Base-by-base conservation (phyloP, 106 monocot genomes). In the Dioscorea dumetorum region DNA sequence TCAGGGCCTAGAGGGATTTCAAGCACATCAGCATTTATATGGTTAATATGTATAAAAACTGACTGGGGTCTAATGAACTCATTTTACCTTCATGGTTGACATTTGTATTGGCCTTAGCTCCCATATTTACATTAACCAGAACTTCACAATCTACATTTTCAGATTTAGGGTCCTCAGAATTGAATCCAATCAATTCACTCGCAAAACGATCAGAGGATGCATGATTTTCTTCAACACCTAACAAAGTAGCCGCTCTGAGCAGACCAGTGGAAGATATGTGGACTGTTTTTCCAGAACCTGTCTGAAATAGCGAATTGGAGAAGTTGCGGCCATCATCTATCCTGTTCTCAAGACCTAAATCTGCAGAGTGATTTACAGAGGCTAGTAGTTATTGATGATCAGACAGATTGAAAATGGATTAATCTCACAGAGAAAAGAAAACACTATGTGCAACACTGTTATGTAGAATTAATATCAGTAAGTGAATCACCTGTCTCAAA, bases 181-280 rank as follows among this genome's bases (percentile, higher is more conserved):
- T 65, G 24, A 34, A 9, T 7, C 76, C 65, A 69, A 71, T 49
- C 12, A 48, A 60, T 52, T 62, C 32, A 57, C 15, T 73, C 57
- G 24, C 33, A 71, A 60, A 41, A 22, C 72, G 63, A 58, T 33
- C 34, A 50, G 64, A 62, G 12, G 48, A 69, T 70, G 33, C 71
- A n/a, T 67, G 50, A 70, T 74, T 62, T 19, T 50, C 71, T 48
- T 84, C 74, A 76, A 84, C 66, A 62, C 79, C 84, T 70, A 90
- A 71, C 56, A 90, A 77, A 50, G 70, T 73, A 41, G 62, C 67
- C 54, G 84, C 84, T 62, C 50, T 79, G 16, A 48, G 54, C 34
- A 87, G 74, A 60, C 79, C 79, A 75, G 57, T 23, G 48, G 82
- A 77, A 77, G 84, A 77, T 60, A 84, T 22, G 77, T 80, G 80